A percentile compares a stretch with the other conserved stretches of the same genome.
Evolutionary conservation across 768 basidiomycete species (phyloP).

Genomic region (Hypsizygus marmoreus): DNA sequence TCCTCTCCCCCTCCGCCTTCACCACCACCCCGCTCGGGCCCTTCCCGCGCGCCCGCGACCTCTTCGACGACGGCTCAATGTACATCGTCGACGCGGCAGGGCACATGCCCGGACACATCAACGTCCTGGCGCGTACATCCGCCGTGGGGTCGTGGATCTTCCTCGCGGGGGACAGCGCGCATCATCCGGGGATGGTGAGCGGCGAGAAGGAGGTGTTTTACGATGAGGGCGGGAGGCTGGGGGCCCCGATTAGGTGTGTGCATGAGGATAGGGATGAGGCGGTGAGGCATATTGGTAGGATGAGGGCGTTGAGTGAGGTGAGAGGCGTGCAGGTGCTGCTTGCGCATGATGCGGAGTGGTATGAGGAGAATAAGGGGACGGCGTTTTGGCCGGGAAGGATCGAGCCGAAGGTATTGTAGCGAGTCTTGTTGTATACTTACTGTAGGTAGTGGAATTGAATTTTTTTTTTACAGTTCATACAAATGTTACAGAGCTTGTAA

Average conservation of each 20-base stretch:
- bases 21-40: slow-evolving; percentile 21
- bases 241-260: slow-evolving; percentile 40
- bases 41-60: slow-evolving; percentile 48
- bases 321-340: slow-evolving; percentile 48
- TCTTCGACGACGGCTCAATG: slow-evolving; percentile 58
- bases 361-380: slow-evolving; percentile 41
- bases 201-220: slow-evolving; percentile 44
- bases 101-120: slow-evolving; percentile 57
- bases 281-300: slow-evolving; percentile 37
- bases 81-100: slow-evolving; percentile 62
- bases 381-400: slow-evolving; percentile 47
- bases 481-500: too few species aligned
- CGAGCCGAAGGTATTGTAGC: slow-evolving; percentile 19
- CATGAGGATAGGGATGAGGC: slow-evolving; percentile 46
- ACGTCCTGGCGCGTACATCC: slow-evolving; percentile 55
- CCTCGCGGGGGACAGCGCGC: slow-evolving; percentile 57
- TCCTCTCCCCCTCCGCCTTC: slow-evolving; percentile 11
- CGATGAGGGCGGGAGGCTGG: slow-evolving; percentile 23
- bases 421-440: too few species aligned
- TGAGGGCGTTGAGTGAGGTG: slow-evolving; percentile 34
- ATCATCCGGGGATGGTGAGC: slow-evolving; percentile 53
- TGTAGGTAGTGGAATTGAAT: too few species aligned
- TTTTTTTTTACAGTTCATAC: too few species aligned
- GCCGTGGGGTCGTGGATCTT: slow-evolving; percentile 55
- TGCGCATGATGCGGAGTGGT: slow-evolving; percentile 58